These are phyloP conservation scores for Hypoxylon sp. DNA, from an alignment of 2,329 filamentous ascomycete species.

Conservation along the genomic window DNA sequence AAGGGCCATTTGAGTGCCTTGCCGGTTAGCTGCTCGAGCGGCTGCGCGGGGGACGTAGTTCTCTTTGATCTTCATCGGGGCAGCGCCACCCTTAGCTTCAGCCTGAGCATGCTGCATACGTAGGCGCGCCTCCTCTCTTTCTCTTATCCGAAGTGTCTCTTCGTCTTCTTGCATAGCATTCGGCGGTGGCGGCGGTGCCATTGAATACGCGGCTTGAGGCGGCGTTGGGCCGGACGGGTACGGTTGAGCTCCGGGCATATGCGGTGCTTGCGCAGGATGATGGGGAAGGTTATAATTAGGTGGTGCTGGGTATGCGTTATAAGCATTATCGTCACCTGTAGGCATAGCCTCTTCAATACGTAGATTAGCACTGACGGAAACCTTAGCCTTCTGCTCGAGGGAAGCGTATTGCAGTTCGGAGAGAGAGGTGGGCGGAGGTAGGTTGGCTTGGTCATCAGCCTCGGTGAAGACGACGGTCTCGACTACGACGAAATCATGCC, in stretches of 20 bases:
- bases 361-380: constrained; percentile 83
- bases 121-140: constrained; percentile 68
- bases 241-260: constrained; percentile 46
- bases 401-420: constrained; percentile 94
- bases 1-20: constrained; percentile 74
- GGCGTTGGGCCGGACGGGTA: constrained; percentile 55
- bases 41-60: constrained; percentile 91
- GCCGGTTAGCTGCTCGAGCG: constrained; percentile 74
- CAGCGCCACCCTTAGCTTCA: constrained; percentile 76
- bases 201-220: constrained; percentile 49
- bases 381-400: constrained; percentile 92
- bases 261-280: constrained; percentile 56
- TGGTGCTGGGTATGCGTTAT: constrained; percentile 60
- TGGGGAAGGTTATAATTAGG: constrained; percentile 56
- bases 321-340: constrained; percentile 75
- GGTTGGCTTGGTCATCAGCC: constrained; percentile 83
- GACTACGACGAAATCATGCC: constrained; percentile 96
- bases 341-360: constrained; percentile 97
- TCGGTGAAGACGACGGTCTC: constrained; percentile 95
- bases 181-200: constrained; percentile 50
- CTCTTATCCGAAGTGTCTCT: constrained; percentile 71
- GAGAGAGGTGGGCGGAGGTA: constrained; percentile 89
- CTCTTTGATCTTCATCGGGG: constrained; percentile 88
- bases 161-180: constrained; percentile 67
- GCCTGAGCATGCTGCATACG: constrained; percentile 81